Evolutionary conservation across 768 basidiomycete species (phyloP), one percentile per base, ranked within the genome.

Genomic region (Tulasnella sp.): DNA sequence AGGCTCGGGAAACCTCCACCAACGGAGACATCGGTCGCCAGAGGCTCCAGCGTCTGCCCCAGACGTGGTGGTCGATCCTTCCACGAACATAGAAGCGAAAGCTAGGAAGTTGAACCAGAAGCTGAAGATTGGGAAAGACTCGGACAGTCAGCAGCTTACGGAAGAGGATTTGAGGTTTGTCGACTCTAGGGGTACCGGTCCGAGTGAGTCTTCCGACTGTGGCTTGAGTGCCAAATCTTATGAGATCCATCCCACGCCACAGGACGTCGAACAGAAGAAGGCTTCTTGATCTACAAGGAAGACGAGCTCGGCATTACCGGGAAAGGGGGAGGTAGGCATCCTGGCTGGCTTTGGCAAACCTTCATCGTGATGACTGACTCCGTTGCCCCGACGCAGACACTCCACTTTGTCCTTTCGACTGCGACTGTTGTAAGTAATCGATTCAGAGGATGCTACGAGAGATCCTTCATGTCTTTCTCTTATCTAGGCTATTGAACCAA

Each of bases 361-460:
- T 70, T 29, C 15, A 51, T 79, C 82, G 70, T 70, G 79, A 40
- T 84, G 35, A 39, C 26, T 40, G 20, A 71, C 13, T 20, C 57
- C 32, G 35, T 48, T 16, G 29, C 32, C 74, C 39, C 1, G 5
- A n/a, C 61, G 35, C 16, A 95, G 94, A 93, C 83, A 94, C 94
- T 0, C 89, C 92, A 4, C 83, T 92, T 51, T 95, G 94, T 85
- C 94, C 94, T 7, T 95, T 95, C 82, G 94, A 95, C 83, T 95
- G 94, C 83, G 87, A 93, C 46, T 95, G 94, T 81, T 95, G 94
- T 94, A 82, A 84, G 93, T 86, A 9, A 11, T n/a, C 6, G 15
- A 5, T 42, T 67, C 23, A 51, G 20, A 6, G 2, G 5, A 20
- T 23, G 13, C 15, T 44, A 15, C 0, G 20, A 5, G 18, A 5